These are phyloP conservation scores for Aplosporella prunicola DNA, from an alignment of 2,329 filamentous ascomycete species.

Conservation along the genomic window DNA sequence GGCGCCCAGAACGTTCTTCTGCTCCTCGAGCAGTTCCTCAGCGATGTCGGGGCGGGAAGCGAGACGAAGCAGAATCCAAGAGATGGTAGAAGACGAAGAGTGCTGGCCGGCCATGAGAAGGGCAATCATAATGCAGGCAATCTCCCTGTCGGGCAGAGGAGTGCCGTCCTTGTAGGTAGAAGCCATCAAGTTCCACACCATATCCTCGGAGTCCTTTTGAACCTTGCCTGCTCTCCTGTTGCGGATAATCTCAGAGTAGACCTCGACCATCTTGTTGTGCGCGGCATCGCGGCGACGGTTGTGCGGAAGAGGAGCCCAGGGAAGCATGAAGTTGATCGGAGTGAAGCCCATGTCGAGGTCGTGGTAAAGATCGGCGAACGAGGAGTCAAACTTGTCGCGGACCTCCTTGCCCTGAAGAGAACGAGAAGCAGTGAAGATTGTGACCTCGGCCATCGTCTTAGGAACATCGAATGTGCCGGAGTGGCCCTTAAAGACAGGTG, in stretches of 20 bases:
- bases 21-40: constrained; percentile 77
- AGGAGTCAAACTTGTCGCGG: constrained; percentile 68
- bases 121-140: constrained; percentile 91
- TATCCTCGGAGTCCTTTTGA: constrained; percentile 54
- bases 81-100: constrained; percentile 72
- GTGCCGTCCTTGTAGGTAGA: constrained; percentile 76
- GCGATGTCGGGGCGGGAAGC: constrained; percentile 67
- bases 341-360: constrained; percentile 85
- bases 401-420: constrained; percentile 78
- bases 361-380: constrained; percentile 74
- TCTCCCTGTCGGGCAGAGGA: constrained; percentile 69
- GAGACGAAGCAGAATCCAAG: constrained; percentile 77
- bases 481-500: constrained; percentile 55
- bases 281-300: constrained; percentile 74
- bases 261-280: constrained; percentile 68
- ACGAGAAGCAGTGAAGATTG: constrained; percentile 81
- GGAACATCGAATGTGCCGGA: constrained; percentile 63
- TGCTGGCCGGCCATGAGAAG: constrained; percentile 88
- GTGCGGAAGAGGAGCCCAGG: constrained; percentile 82
- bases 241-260: constrained; percentile 75
- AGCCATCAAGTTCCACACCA: constrained; percentile 86
- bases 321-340: constrained; percentile 81
- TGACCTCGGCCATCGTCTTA: constrained; percentile 72
- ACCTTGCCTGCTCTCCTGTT: constrained; percentile 51
- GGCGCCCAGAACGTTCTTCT: constrained; percentile 60